These are phyloP conservation scores for Sclerotinia minor DNA, from an alignment of 2,329 filamentous ascomycete genomes.

Conservation along the genomic window DNA sequence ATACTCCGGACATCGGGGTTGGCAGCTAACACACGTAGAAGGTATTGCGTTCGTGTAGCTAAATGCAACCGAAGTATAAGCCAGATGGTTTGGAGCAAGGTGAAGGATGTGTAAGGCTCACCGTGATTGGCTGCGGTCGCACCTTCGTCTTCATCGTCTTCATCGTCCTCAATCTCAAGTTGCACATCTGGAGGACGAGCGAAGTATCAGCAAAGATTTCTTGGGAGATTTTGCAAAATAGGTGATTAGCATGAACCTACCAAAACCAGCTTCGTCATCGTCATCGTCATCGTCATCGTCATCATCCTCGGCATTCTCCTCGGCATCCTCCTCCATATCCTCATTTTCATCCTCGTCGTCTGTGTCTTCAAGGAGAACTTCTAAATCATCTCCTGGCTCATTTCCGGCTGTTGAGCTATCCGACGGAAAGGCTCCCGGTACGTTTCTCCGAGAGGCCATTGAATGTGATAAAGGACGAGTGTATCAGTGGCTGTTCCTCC, in stretches of 20 bases:
- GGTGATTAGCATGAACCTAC: slow-evolving; percentile 2
- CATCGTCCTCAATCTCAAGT: slow-evolving; percentile 25
- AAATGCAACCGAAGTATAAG: slow-evolving; percentile 38
- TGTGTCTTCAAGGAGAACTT: neutral
- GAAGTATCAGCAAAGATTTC: slow-evolving; percentile 3
- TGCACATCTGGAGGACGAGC: slow-evolving; percentile 10
- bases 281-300: too few species aligned
- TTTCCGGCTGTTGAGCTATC: neutral
- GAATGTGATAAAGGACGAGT: neutral
- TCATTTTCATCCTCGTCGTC: neutral
- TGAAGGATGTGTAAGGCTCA: slow-evolving; percentile 40
- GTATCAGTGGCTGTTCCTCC: neutral
- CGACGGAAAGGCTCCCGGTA: neutral
- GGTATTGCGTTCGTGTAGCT: slow-evolving; percentile 30
- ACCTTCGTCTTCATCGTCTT: slow-evolving; percentile 30
- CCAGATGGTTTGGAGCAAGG: slow-evolving; percentile 33
- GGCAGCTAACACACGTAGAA: slow-evolving; percentile 33
- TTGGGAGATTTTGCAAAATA: neutral
- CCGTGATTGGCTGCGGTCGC: slow-evolving; percentile 39
- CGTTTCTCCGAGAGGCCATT: slow-evolving; percentile 2
- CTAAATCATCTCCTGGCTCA: neutral
- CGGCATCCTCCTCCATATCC: neutral
- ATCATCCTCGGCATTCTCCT: neutral
- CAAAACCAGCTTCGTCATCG: neutral
- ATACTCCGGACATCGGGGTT: slow-evolving; percentile 23